Base-by-base conservation (phyloP, 805 yeast species). In the Candida arabinofermentans region DNA sequence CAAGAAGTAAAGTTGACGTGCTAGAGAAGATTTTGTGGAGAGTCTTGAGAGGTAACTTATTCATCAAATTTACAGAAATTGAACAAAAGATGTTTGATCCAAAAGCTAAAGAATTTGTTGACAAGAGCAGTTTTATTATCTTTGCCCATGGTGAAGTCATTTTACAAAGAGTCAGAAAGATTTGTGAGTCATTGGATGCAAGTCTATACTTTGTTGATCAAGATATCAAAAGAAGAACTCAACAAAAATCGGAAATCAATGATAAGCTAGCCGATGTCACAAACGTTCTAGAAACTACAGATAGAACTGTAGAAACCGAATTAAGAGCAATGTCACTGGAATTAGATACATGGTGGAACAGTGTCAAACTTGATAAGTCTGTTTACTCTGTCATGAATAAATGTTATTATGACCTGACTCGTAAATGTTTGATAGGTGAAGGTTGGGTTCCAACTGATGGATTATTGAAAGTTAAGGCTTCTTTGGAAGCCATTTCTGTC, bases 101-200 rank as follows among this genome's bases (percentile, higher is more conserved):
- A 33, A 73, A 78, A 55, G 54, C 80, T 18, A 76, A 76, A 37
- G 71, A 71, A 24, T 67, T 65, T 39, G 77, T 83, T 9, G 81
- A 77, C 49, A 91, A 91, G 62, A 85, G 82, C 58, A 82, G 88
- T 36, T 90, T 93, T 57, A 79, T 95, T 46, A 81, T 91, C 29
- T 90, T 90, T 57, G 85, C 97, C 17, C 98, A 95, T 65, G 99
- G 99, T 57, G 69, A 77, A 27, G 66, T 83, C 47, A 72, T 93
- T 43, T 62, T 83, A 40, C 71, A 77, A 47, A 79, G 91, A 61
- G 86, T 90, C 37, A 78, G 74, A 57, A 84, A 81, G 59, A 87
- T 95, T 43, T 79, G 95, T 47, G 96, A 89, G 57, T 87, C 98
- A 1, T 73, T 93, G 51, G 96, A 89, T 55, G 96, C 96, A 7